Evolutionary conservation across 306 rosid species (phyloP).

Genomic region (cucumber (Cucumis sativus)): Cucumber_9930_V3 NC_026661.2:21862501-21863000

Average conservation of each 20-base stretch:
- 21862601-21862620: constrained; percentile 83
- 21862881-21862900: not conserved
- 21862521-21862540: constrained; percentile 4
- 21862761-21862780: constrained; percentile 82
- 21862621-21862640: constrained; percentile 88
- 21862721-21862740: constrained; percentile 84
- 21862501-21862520: constrained; percentile 25
- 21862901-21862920: not conserved
- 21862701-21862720: constrained; percentile 89
- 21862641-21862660: constrained; percentile 68
- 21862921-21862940: not conserved
- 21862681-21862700: constrained; percentile 96
- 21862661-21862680: constrained; percentile 91
- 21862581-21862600: constrained; percentile 58
- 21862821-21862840: not conserved
- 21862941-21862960: not conserved
- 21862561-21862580: constrained; percentile 24
- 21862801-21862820: not conserved
- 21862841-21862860: not conserved
- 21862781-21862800: not conserved
- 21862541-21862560: not conserved
- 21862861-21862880: not conserved
- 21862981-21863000: not conserved
- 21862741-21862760: constrained; percentile 98
- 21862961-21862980: not conserved